A percentile compares a stretch with the other conserved stretches of the same genome.
phyloP scores from a whole-genome alignment of 2,329 filamentous ascomycete genomes.

The Pseudogymnoascus pannorum region DNA sequence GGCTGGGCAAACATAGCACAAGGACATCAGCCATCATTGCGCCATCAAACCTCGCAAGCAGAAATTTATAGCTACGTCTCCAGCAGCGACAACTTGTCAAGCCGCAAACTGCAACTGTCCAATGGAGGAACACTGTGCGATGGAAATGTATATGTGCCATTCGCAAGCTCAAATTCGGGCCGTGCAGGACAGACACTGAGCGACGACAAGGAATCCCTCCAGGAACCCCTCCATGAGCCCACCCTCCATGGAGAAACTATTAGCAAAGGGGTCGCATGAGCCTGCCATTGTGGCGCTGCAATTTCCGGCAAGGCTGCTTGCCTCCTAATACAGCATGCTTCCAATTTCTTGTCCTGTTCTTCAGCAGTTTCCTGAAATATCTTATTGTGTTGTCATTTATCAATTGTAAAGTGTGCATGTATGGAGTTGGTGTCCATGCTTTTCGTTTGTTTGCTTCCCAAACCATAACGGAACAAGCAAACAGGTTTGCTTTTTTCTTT shows the following conservation, averaged over 20 bases:
- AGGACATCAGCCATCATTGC: not conserved
- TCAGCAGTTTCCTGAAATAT: not conserved
- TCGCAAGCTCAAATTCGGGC: not conserved
- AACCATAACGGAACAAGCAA: not conserved
- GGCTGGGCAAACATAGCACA: not conserved
- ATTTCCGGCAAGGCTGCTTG: not conserved
- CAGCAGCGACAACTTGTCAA: not conserved
- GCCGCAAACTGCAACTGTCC: not conserved
- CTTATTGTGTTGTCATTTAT: not conserved
- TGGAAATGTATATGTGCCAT: not conserved
- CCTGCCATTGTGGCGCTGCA: not conserved
- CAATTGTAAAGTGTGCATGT: slow-evolving; percentile 1
- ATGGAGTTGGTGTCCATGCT: not conserved
- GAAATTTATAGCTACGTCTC: not conserved
- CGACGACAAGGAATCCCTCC: not conserved
- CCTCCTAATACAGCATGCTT: not conserved
- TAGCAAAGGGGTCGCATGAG: not conserved
- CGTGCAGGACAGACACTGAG: not conserved
- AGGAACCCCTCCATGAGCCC: not conserved
- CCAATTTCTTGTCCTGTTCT: not conserved
- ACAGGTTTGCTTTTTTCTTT: slow-evolving; percentile 4
- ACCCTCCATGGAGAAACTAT: not conserved
- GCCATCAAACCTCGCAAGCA: not conserved
- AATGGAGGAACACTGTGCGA: not conserved
- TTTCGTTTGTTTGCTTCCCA: slow-evolving; percentile 3